Conservation (phyloP, 139 green algal species). For the Haematococcus sp. region DNA sequence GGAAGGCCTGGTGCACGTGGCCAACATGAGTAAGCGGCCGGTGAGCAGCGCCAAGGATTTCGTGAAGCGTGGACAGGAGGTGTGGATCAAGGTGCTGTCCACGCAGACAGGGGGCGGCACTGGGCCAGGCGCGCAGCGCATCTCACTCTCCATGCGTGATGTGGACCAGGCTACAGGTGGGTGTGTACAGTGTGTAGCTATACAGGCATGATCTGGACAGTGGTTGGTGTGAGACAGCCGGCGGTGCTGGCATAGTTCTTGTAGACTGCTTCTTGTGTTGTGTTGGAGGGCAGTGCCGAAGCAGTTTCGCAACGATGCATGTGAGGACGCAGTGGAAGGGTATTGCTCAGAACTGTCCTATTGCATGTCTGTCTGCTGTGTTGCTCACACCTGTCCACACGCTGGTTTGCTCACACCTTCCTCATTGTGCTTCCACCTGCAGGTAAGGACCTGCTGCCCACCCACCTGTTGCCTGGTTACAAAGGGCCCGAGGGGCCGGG, state of each 20-base stretch:
- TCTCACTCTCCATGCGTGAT: constrained; percentile 89
- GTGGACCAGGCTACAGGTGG: constrained; percentile 90
- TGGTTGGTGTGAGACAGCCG: too few species aligned
- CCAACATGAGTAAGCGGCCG: constrained; percentile 77
- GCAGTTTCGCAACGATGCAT: too few species aligned
- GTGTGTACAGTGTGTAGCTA: constrained; percentile 3
- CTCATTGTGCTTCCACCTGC: too few species aligned
- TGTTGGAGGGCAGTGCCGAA: too few species aligned
- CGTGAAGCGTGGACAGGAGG: constrained; percentile 68
- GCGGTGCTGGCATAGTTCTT: too few species aligned
- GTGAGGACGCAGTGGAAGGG: too few species aligned
- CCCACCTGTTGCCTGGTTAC: constrained; percentile 31
- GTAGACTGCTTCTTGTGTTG: too few species aligned
- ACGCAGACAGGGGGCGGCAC: background rate
- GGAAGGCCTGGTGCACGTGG: constrained; percentile 94
- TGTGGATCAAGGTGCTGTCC: constrained; percentile 86
- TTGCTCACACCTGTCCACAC: background rate
- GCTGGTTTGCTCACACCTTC: too few species aligned
- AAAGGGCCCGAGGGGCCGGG: background rate
- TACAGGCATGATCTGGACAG: too few species aligned
- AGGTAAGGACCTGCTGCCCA: constrained; percentile 73
- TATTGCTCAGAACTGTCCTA: too few species aligned
- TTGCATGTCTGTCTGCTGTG: background rate
- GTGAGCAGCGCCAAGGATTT: constrained; percentile 71
- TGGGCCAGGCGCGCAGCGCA: constrained; percentile 39